A percentile compares a stretch with the other conserved stretches of the same genome.
Conservation (phyloP, 192 early-diverging fungal species). For the Entomortierella chlamydospora region DNA sequence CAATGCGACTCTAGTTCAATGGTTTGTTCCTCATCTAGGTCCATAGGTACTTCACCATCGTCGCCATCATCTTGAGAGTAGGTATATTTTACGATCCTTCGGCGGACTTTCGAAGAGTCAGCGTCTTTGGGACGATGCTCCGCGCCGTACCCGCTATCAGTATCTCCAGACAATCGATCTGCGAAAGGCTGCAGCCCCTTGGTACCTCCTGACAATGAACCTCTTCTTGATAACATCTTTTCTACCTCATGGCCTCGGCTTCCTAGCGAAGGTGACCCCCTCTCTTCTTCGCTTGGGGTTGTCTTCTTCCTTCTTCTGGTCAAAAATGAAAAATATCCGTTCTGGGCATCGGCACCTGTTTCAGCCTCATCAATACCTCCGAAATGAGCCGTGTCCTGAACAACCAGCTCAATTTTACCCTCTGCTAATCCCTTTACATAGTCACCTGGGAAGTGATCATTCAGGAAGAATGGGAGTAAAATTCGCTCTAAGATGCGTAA, state of each 20-base stretch:
- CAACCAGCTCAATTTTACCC: constrained; percentile 60
- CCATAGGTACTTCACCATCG: neutral
- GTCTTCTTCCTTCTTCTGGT: neutral
- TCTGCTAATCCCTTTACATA: constrained; percentile 59
- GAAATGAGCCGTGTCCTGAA: constrained; percentile 30
- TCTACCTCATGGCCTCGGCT: constrained; percentile 6
- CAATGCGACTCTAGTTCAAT: constrained; percentile 1
- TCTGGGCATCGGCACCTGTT: constrained; percentile 20
- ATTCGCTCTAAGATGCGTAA: constrained; percentile 60
- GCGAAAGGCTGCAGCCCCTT: neutral
- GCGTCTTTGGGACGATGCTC: neutral
- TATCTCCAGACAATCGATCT: constrained; percentile 15
- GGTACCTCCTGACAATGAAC: neutral
- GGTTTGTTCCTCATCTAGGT: neutral
- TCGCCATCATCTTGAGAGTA: constrained; percentile 30
- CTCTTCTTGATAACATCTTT: constrained; percentile 5
- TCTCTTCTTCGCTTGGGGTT: neutral
- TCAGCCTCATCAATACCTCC: constrained; percentile 43
- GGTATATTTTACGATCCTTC: constrained; percentile 48
- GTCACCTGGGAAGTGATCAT: constrained; percentile 68
- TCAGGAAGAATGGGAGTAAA: constrained; percentile 62
- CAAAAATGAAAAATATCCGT: constrained; percentile 35
- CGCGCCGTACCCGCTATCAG: constrained; percentile 46
- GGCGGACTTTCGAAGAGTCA: constrained; percentile 5
- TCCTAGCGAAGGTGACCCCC: neutral